These are phyloP conservation scores for Inosperma sp. DNA, from an alignment of 768 basidiomycete genomes.

Conservation along the genomic window DNA sequence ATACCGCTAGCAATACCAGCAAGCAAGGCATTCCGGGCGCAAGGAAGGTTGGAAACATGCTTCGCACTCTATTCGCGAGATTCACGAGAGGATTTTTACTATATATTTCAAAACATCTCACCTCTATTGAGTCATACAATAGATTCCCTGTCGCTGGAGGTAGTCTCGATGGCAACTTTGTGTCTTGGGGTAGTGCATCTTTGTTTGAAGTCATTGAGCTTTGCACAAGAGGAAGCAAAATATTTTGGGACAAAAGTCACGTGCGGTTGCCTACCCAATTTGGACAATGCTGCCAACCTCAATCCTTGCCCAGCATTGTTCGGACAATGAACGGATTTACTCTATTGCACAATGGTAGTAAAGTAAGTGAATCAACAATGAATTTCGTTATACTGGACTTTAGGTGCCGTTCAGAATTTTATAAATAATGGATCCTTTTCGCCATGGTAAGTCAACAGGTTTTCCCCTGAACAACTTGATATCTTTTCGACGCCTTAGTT, in stretches of 20 bases:
- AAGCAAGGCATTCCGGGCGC: constrained; percentile 69
- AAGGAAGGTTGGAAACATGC: constrained; percentile 67
- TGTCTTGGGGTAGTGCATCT: constrained; percentile 11
- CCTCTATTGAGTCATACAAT: constrained; percentile 34
- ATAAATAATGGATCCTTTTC: constrained; percentile 16
- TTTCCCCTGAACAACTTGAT: constrained; percentile 17
- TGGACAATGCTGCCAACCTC: not conserved
- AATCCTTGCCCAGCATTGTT: constrained; percentile 6
- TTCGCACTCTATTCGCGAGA: constrained; percentile 42
- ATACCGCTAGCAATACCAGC: constrained; percentile 76
- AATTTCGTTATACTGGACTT: constrained; percentile 2
- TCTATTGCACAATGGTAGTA: constrained; percentile 8
- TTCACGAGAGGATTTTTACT: constrained; percentile 6
- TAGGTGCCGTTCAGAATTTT: not conserved
- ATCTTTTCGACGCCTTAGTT: not conserved
- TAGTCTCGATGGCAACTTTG: constrained; percentile 31
- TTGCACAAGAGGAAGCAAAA: constrained; percentile 8
- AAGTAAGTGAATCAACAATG: constrained; percentile 12
- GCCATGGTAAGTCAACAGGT: constrained; percentile 18
- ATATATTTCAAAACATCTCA: constrained; percentile 8
- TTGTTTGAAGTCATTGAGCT: constrained; percentile 19
- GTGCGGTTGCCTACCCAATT: constrained; percentile 1
- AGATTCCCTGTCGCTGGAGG: constrained; percentile 38
- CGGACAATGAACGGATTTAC: not conserved
- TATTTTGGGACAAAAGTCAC: constrained; percentile 8